These are phyloP conservation scores for Cucurbita pepo DNA, from an alignment of 306 rosid genomes.

Conservation along the genomic window DNA sequence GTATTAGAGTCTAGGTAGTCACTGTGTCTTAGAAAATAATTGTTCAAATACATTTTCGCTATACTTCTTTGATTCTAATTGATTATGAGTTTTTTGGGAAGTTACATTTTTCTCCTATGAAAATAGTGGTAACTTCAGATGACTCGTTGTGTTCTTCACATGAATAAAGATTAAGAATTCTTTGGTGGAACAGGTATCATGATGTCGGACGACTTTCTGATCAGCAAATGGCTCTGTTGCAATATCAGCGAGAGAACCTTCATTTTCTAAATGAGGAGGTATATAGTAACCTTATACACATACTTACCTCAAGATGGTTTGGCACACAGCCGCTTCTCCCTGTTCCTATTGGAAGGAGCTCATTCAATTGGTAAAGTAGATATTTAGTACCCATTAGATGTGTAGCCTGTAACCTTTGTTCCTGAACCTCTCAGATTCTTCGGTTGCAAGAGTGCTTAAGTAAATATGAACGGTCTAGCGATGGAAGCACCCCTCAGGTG, in stretches of 20 bases:
- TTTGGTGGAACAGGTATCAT: constrained; percentile 53
- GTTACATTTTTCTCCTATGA: neutral
- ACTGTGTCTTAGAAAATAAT: neutral
- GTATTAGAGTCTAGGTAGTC: neutral
- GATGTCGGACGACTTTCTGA: constrained; percentile 87
- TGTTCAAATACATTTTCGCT: neutral
- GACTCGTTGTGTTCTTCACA: neutral
- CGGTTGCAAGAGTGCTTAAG: constrained; percentile 80
- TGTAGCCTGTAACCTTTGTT: neutral
- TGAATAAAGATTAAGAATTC: constrained; percentile 9
- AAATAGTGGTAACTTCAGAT: neutral
- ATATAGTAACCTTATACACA: constrained; percentile 5
- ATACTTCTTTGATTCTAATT: neutral
- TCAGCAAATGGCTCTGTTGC: constrained; percentile 99
- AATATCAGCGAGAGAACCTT: constrained; percentile 96
- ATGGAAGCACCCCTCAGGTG: constrained; percentile 94
- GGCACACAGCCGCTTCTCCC: neutral
- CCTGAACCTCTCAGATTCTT: constrained; percentile 51
- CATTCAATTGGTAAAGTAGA: neutral
- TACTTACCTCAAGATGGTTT: constrained; percentile 8
- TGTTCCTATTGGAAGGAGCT: neutral
- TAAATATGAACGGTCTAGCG: constrained; percentile 75
- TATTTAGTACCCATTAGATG: neutral
- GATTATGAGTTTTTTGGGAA: neutral
- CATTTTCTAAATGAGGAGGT: constrained; percentile 99